phyloP scores from a whole-genome alignment of 371 early-diverging fungal species.

The Sporodiniella umbellata region DNA sequence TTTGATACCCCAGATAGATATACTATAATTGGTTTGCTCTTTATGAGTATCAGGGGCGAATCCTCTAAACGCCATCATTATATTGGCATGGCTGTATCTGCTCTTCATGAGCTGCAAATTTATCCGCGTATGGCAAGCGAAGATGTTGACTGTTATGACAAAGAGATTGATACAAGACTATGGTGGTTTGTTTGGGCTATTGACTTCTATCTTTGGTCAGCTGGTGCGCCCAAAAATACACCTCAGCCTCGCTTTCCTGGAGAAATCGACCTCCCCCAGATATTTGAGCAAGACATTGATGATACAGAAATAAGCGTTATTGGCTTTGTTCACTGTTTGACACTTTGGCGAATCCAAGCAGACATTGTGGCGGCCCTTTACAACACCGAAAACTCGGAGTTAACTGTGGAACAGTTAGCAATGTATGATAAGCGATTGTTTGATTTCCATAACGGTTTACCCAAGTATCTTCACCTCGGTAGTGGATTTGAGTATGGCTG shows the following conservation, averaged over 20 bases:
- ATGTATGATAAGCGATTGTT: constrained; percentile 32
- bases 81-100: constrained; percentile 44
- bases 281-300: constrained; percentile 47
- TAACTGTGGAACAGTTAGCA: constrained; percentile 39
- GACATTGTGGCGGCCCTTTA: constrained; percentile 34
- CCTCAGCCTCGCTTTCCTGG: constrained; percentile 27
- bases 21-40: constrained; percentile 28
- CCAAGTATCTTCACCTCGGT: constrained; percentile 37
- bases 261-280: constrained; percentile 29
- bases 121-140: constrained; percentile 42
- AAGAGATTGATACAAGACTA: constrained; percentile 48
- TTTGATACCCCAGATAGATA: constrained; percentile 45
- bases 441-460: constrained; percentile 24
- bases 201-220: constrained; percentile 41
- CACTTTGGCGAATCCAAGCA: constrained; percentile 42
- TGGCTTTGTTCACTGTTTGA: constrained; percentile 24
- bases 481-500: constrained; percentile 46
- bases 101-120: constrained; percentile 38
- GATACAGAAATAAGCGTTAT: constrained; percentile 33
- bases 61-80: constrained; percentile 35
- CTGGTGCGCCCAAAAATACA: constrained; percentile 33
- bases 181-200: constrained; percentile 52
- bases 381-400: constrained; percentile 37
- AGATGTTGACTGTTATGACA: constrained; percentile 35
- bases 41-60: constrained; percentile 29